These are phyloP conservation scores for Hymenoscyphus fructigenus DNA, from an alignment of 2,329 filamentous ascomycete genomes.

Conservation along the genomic window DNA sequence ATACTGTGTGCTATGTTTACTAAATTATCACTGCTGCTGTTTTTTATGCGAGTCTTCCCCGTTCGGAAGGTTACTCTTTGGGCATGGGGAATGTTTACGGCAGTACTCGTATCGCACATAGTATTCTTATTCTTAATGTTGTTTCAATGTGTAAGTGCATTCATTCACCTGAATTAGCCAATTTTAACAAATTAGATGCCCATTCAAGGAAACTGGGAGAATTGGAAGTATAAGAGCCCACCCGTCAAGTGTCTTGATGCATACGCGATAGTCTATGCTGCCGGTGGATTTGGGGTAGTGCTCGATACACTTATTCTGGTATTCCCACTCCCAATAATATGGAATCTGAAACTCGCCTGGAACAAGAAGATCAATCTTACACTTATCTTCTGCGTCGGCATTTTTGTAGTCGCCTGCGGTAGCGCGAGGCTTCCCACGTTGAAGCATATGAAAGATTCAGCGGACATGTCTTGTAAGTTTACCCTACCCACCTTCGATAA, in stretches of 20 bases:
- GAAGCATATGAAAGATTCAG: constrained; percentile 7
- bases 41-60: constrained; percentile 20
- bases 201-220: constrained; percentile 16
- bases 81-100: constrained; percentile 1
- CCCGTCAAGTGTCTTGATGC: constrained; percentile 15
- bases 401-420: constrained; percentile 18
- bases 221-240: constrained; percentile 20
- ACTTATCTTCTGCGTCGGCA: constrained; percentile 19
- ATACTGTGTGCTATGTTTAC: constrained; percentile 12
- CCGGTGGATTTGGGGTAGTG: constrained; percentile 12
- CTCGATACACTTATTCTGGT: constrained; percentile 17
- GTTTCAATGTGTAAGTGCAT: constrained; percentile 18
- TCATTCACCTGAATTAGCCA: not conserved
- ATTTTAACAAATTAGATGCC: not conserved
- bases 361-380: constrained; percentile 14
- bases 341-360: constrained; percentile 9
- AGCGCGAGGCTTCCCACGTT: constrained; percentile 14
- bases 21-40: constrained; percentile 19
- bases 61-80: not conserved
- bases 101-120: constrained; percentile 10
- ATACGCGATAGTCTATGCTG: constrained; percentile 7
- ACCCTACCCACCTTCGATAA: not conserved
- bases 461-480: constrained; percentile 19
- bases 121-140: constrained; percentile 8
- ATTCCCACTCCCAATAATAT: constrained; percentile 16